Evolutionary conservation across 2,329 filamentous ascomycete genomes (phyloP).

Genomic region (Sporothrix globosa): DNA sequence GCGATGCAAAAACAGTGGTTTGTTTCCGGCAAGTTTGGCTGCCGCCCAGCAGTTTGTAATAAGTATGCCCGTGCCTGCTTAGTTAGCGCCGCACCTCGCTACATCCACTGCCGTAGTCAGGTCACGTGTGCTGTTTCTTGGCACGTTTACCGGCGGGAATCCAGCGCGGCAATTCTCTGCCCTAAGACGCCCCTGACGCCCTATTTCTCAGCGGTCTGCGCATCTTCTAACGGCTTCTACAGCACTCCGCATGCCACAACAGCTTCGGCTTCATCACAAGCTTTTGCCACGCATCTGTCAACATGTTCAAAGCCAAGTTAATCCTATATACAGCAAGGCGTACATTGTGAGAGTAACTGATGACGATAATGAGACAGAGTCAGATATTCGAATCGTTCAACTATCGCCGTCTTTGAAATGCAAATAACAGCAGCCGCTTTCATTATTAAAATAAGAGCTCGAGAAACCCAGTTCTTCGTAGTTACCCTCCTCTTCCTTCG

Average conservation of each 20-base stretch:
- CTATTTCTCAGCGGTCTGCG: background rate
- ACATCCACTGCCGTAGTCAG: background rate
- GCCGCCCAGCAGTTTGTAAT: conserved; percentile 31
- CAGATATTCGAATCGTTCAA: conserved; percentile 13
- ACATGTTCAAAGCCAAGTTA: background rate
- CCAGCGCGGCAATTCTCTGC: background rate
- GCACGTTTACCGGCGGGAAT: background rate
- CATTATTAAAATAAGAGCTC: conserved; percentile 12
- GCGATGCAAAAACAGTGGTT: conserved; percentile 28
- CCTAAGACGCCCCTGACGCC: too few relatives aligned
- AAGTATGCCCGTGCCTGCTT: conserved; percentile 29
- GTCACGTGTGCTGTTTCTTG: conserved; percentile 11
- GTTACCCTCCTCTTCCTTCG: conserved; percentile 27
- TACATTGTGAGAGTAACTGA: background rate
- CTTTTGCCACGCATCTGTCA: background rate
- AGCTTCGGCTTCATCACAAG: too few relatives aligned
- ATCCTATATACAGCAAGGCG: conserved; percentile 4
- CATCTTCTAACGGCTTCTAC: background rate
- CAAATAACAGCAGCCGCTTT: conserved; percentile 1
- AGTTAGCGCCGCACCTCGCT: conserved; percentile 17
- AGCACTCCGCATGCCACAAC: background rate
- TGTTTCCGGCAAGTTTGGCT: conserved; percentile 35
- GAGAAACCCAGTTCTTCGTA: conserved; percentile 27
- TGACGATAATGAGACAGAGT: background rate
- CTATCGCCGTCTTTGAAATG: background rate